These are phyloP conservation scores for Fonsecaea nubica DNA, from an alignment of 2,329 filamentous ascomycete species.

Conservation along the genomic window DNA sequence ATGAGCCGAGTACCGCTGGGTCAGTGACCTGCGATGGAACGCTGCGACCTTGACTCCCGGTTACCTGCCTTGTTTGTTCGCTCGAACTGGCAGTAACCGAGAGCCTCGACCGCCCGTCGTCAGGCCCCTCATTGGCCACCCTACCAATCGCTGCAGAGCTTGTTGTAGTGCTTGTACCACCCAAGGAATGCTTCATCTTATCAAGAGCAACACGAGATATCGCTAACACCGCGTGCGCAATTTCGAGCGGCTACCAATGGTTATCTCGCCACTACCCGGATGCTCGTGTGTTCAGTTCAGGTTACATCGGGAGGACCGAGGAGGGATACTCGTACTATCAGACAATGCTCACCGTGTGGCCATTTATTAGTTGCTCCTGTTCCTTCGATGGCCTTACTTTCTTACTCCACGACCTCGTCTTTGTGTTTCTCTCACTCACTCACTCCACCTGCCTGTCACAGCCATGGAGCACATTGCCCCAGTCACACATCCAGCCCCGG, in stretches of 20 bases:
- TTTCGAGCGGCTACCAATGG: slow-evolving; percentile 27
- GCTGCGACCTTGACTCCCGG: slow-evolving; percentile 15
- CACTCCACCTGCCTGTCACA: slow-evolving; percentile 17
- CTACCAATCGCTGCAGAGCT: slow-evolving; percentile 24
- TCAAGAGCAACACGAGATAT: slow-evolving; percentile 27
- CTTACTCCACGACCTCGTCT: slow-evolving; percentile 23
- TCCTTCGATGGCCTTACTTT: slow-evolving; percentile 20
- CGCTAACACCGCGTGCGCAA: slow-evolving; percentile 25
- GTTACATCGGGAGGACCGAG: slow-evolving; percentile 30
- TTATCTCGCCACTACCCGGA: slow-evolving; percentile 10
- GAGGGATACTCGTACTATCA: slow-evolving; percentile 4
- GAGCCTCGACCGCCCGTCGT: slow-evolving; percentile 13
- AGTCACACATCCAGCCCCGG: slow-evolving; percentile 31
- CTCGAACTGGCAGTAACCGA: slow-evolving; percentile 16
- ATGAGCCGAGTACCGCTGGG: slow-evolving; percentile 6
- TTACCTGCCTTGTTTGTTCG: slow-evolving; percentile 10
- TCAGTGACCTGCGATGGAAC: slow-evolving; percentile 24
- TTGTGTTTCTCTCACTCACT: slow-evolving; percentile 20
- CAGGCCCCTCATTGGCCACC: slow-evolving; percentile 18
- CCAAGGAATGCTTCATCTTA: slow-evolving; percentile 17
- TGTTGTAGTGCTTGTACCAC: slow-evolving; percentile 23
- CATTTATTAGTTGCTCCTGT: slow-evolving; percentile 20
- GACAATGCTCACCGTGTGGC: slow-evolving; percentile 14
- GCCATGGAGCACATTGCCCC: slow-evolving; percentile 33
- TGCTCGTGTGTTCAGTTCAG: slow-evolving; percentile 23